A percentile compares a stretch with the other conserved stretches of the same genome.
phyloP scores from a whole-genome alignment of 2,329 filamentous ascomycete genomes.

The Cryphonectria parasitica region DNA sequence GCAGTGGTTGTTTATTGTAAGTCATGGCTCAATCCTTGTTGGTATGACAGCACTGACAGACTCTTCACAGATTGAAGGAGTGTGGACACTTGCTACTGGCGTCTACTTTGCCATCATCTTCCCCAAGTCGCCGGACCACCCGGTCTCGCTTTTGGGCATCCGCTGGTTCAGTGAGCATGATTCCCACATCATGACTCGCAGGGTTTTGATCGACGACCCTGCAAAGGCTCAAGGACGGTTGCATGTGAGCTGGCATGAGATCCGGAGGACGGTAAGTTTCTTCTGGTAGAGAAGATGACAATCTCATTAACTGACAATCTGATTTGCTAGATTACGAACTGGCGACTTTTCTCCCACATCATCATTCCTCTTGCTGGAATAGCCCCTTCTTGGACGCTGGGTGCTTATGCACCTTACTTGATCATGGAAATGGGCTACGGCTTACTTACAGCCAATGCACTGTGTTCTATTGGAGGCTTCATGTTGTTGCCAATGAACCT shows the following conservation, averaged over 20 bases:
- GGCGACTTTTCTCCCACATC: slow-evolving; percentile 57
- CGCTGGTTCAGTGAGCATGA: slow-evolving; percentile 33
- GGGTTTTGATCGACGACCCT: slow-evolving; percentile 42
- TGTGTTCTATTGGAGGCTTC: slow-evolving; percentile 19
- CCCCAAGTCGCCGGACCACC: slow-evolving; percentile 32
- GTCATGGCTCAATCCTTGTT: neutral
- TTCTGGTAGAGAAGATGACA: neutral
- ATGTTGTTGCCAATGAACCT: slow-evolving; percentile 20
- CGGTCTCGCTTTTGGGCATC: slow-evolving; percentile 19
- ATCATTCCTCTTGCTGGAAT: slow-evolving; percentile 55
- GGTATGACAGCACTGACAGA: slow-evolving; percentile 3
- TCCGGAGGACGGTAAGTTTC: slow-evolving; percentile 39
- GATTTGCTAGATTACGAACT: slow-evolving; percentile 47
- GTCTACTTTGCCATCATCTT: slow-evolving; percentile 39
- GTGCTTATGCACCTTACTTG: slow-evolving; percentile 59
- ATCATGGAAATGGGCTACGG: slow-evolving; percentile 57
- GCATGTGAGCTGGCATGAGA: slow-evolving; percentile 38
- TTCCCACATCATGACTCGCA: slow-evolving; percentile 38
- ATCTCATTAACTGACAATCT: neutral
- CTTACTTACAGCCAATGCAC: slow-evolving; percentile 52
- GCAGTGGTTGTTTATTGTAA: slow-evolving; percentile 42
- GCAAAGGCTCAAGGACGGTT: slow-evolving; percentile 39
- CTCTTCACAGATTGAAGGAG: slow-evolving; percentile 39
- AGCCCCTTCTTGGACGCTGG: slow-evolving; percentile 50
- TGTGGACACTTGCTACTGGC: slow-evolving; percentile 42